Percentiles rank a stretch among this genome's conserved stretches.
phyloP scores from a whole-genome alignment of 2,329 filamentous ascomycete genomes.

The Cryphonectria parasitica region DNA sequence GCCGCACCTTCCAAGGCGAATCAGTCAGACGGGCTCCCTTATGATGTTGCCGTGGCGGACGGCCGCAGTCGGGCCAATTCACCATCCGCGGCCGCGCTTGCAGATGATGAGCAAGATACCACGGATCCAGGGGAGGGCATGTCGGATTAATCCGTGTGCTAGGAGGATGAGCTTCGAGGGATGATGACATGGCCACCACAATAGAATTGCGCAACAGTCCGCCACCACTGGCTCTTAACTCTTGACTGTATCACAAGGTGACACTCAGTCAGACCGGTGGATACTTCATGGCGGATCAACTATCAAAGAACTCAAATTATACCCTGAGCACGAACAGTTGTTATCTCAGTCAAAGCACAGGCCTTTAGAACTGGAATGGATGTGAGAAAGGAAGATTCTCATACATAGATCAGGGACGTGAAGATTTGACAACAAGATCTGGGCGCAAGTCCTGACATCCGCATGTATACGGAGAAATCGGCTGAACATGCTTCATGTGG shows the following conservation, averaged over 20 bases:
- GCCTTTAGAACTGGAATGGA: conserved; percentile 16
- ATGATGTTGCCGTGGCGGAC: neutral
- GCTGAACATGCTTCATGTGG: neutral
- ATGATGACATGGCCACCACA: conserved; percentile 14
- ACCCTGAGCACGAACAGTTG: neutral
- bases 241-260: neutral
- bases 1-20: conserved; percentile 5
- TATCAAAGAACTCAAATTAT: neutral
- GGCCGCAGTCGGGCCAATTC: conserved; percentile 3
- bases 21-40: conserved; percentile 1
- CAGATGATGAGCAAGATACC: conserved; percentile 26
- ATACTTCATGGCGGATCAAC: neutral
- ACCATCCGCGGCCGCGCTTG: conserved; percentile 23
- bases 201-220: neutral
- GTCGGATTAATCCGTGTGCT: conserved; percentile 28
- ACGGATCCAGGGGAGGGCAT: conserved; percentile 25
- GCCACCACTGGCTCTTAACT: neutral
- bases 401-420: neutral
- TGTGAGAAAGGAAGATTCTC: conserved; percentile 10
- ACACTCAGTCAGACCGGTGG: neutral
- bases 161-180: conserved; percentile 26
- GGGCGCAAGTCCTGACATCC: conserved; percentile 18
- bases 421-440: conserved; percentile 3
- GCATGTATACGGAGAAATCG: neutral
- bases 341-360: neutral